phyloP scores from a whole-genome alignment of 805 yeast genomes.

The Maudiozyma serrabonitensis region DNA sequence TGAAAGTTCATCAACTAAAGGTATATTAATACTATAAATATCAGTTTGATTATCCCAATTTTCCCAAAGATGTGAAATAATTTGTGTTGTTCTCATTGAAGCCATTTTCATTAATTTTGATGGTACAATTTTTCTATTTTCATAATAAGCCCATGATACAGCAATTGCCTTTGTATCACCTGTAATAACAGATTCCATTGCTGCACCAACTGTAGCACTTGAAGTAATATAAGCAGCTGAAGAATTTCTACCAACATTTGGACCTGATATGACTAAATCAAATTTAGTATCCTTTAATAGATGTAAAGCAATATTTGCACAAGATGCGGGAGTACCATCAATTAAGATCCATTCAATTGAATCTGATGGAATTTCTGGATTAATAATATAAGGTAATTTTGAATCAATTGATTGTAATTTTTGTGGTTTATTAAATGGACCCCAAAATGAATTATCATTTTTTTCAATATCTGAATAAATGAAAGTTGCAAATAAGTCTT shows the following conservation, averaged over 20 bases:
- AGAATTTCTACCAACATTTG: constrained; percentile 90
- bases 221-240: constrained; percentile 81
- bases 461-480: constrained; percentile 45
- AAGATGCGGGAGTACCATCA: constrained; percentile 94
- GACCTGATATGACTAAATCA: constrained; percentile 88
- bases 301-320: constrained; percentile 82
- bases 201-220: constrained; percentile 94
- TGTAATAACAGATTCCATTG: constrained; percentile 79
- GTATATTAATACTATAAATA: constrained; percentile 76
- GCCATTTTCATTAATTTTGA: constrained; percentile 50
- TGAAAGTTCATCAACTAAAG: constrained; percentile 47
- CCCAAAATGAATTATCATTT: constrained; percentile 46
- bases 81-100: constrained; percentile 52
- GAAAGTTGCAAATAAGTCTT: constrained; percentile 48
- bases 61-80: constrained; percentile 48
- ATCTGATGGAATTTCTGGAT: constrained; percentile 19
- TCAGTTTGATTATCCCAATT: constrained; percentile 56
- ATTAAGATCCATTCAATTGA: constrained; percentile 76
- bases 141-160: constrained; percentile 71
- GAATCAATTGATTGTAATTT: constrained; percentile 30
- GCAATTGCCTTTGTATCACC: constrained; percentile 64
- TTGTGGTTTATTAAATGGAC: constrained; percentile 56
- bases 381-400: constrained; percentile 12
- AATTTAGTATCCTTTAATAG: constrained; percentile 48
- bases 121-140: constrained; percentile 36